Conservation (phyloP, 352 stramenopile species). For the Salisapilia sapeloensis region DNA sequence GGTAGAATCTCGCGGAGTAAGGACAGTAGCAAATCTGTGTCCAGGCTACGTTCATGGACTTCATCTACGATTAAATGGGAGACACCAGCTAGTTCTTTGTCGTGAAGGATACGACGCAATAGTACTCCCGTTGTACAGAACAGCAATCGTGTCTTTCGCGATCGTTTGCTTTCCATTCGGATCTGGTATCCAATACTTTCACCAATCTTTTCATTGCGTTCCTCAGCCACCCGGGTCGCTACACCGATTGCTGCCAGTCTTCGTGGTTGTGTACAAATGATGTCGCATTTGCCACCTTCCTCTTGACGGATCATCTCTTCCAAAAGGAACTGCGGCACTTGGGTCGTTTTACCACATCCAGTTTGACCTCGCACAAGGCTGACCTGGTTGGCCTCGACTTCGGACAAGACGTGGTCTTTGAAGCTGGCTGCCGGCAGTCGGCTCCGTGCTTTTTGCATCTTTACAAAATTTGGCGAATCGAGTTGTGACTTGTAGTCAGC, state of each 20-base stretch:
- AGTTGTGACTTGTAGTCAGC: constrained; percentile 23
- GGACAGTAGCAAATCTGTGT: constrained; percentile 92
- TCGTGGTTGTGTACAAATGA: constrained; percentile 93
- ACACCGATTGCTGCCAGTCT: constrained; percentile 94
- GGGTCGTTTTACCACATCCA: constrained; percentile 90
- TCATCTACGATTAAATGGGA: constrained; percentile 99
- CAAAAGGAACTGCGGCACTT: constrained; percentile 95
- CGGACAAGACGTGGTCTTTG: constrained; percentile 33
- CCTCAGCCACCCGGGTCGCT: constrained; percentile 87
- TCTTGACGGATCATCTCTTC: constrained; percentile 83
- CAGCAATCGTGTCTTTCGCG: constrained; percentile 78
- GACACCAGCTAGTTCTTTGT: constrained; percentile 74
- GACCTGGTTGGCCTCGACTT: constrained; percentile 64
- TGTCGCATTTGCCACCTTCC: constrained; percentile 81
- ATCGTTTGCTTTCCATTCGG: constrained; percentile 86
- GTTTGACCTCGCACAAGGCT: constrained; percentile 92
- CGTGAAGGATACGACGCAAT: constrained; percentile 84
- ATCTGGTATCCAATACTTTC: constrained; percentile 92
- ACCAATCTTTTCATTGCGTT: constrained; percentile 80
- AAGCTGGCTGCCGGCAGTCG: constrained; percentile 46
- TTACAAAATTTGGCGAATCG: constrained; percentile 18
- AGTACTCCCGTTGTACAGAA: constrained; percentile 95
- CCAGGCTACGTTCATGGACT: constrained; percentile 94
- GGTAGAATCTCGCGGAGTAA: constrained; percentile 77
- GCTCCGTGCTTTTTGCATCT: constrained; percentile 30